These are phyloP conservation scores for Endoconidiophora polonica DNA, from an alignment of 2,329 filamentous ascomycete genomes.

Conservation along the genomic window DNA sequence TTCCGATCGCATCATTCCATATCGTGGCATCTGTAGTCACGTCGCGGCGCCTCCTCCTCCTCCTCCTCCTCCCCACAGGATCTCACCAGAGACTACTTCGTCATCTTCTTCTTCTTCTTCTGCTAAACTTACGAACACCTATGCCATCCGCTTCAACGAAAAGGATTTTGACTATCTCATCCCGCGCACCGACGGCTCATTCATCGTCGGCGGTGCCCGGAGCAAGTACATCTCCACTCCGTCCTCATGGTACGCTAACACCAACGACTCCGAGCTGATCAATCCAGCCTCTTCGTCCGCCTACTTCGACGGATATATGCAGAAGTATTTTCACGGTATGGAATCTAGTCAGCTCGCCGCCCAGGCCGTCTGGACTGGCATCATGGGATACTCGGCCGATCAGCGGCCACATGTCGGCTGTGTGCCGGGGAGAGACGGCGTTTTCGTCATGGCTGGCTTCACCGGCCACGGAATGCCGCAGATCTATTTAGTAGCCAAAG, in stretches of 20 bases:
- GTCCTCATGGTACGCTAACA: slow-evolving; percentile 27
- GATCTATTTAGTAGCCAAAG: slow-evolving; percentile 25
- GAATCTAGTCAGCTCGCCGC: slow-evolving; percentile 23
- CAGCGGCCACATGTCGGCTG: slow-evolving; percentile 27
- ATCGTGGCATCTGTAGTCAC: slow-evolving; percentile 12
- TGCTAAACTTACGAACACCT: slow-evolving; percentile 8
- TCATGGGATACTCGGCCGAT: slow-evolving; percentile 28
- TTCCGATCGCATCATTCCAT: slow-evolving; percentile 10
- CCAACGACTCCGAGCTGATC: slow-evolving; percentile 30
- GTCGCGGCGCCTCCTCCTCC: slow-evolving; percentile 2
- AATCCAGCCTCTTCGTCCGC: slow-evolving; percentile 19
- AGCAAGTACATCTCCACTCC: slow-evolving; percentile 20
- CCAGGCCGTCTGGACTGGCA: slow-evolving; percentile 19
- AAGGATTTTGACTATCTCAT: slow-evolving; percentile 18
- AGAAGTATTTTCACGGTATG: slow-evolving; percentile 31
- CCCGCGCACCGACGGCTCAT: slow-evolving; percentile 13
- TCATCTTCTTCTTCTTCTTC: not conserved
- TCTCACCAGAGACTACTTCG: not conserved
- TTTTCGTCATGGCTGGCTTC: slow-evolving; percentile 32
- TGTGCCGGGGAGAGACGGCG: slow-evolving; percentile 23
- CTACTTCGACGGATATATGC: slow-evolving; percentile 35
- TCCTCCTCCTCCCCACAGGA: not conserved
- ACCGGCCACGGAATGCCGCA: slow-evolving; percentile 35
- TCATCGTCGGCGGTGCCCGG: slow-evolving; percentile 15
- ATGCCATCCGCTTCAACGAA: slow-evolving; percentile 14